Base-by-base conservation (phyloP, 352 stramenopile genomes). In the Pythium chondricola region DNA sequence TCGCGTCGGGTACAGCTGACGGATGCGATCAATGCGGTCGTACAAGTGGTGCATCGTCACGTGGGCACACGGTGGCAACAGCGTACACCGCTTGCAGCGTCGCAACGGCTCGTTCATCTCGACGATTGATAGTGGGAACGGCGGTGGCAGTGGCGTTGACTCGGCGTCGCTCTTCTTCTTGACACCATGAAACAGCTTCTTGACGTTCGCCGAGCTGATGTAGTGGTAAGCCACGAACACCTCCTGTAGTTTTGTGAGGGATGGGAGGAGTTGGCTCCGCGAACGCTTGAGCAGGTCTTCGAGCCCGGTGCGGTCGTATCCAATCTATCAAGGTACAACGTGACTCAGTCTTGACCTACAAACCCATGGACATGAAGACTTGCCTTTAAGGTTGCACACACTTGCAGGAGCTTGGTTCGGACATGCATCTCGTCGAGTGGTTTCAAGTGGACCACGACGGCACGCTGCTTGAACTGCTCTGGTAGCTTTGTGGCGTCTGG, bases 21-120 rank as follows among this genome's bases (percentile, higher is more conserved):
- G 72, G 2, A 66, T 48, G 4, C 63, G 70, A 14, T 73, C 44
- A 14, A 85, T 46, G 33, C 65, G 67, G 31, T 76, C 64, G 24
- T 68, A 55, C 13, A 91, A 44, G 51, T 68, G 66, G 22, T 74
- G 47, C 3, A 86, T 26, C 1, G 76, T 55, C 6, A 83, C 42
- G 25, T 91, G 79, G 0, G 59, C 53, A 30, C 79, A 91, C 9
- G 76, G 79, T 2, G 79, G 79, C 9, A 79, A 4, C 8, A 91
- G 53, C 30, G 76, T 91, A 39, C 79, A 91, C 25, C 83, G 70
- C 5, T 56, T 66, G 36, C 76, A 91, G 1, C 79, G 63, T 4
- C 73, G 71, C 8, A 87, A 57, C 1, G 74, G 79, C 25, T 74
- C 61, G 17, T 48, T 83, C 66, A 91, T 76, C 13, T 56, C 55